Conservation (phyloP, 129 eudicot species). For the Artemisia argyi region DNA sequence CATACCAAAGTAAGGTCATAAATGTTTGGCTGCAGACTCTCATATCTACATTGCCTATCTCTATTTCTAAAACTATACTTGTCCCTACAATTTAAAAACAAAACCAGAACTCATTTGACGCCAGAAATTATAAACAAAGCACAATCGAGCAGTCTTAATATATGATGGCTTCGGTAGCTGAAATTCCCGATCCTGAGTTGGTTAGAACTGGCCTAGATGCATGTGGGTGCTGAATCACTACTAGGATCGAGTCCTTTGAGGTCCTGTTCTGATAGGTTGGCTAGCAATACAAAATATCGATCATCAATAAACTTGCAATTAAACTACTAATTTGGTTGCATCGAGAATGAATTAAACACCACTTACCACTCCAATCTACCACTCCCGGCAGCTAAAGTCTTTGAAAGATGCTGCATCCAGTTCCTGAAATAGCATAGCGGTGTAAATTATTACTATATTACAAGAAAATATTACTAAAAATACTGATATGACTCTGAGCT, state of each 20-base stretch:
- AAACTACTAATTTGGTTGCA: neutral
- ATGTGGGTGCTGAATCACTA: slow-evolving; percentile 87
- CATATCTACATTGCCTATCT: neutral
- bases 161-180: slow-evolving; percentile 14
- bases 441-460: neutral
- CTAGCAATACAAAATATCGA: slow-evolving; percentile 46
- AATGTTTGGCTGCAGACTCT: slow-evolving; percentile 7
- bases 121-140: no score
- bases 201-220: slow-evolving; percentile 30
- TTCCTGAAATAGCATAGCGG: slow-evolving; percentile 50
- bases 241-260: slow-evolving; percentile 59
- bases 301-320: slow-evolving; percentile 2
- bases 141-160: no score
- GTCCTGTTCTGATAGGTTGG: slow-evolving; percentile 57
- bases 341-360: no score
- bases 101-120: slow-evolving; percentile 9
- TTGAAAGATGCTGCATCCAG: slow-evolving; percentile 81
- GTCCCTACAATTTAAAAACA: slow-evolving; percentile 1
- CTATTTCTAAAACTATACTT: slow-evolving; percentile 9
- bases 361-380: slow-evolving; percentile 97
- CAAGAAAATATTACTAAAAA: neutral
- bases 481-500: slow-evolving; percentile 15
- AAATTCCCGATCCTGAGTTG: slow-evolving; percentile 29
- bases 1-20: slow-evolving; percentile 3
- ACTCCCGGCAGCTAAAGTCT: slow-evolving; percentile 69